Evolutionary conservation across 306 rosid species (phyloP), one percentile per base, ranked within the genome.

Genomic region (Begonia peltatifolia): DNA sequence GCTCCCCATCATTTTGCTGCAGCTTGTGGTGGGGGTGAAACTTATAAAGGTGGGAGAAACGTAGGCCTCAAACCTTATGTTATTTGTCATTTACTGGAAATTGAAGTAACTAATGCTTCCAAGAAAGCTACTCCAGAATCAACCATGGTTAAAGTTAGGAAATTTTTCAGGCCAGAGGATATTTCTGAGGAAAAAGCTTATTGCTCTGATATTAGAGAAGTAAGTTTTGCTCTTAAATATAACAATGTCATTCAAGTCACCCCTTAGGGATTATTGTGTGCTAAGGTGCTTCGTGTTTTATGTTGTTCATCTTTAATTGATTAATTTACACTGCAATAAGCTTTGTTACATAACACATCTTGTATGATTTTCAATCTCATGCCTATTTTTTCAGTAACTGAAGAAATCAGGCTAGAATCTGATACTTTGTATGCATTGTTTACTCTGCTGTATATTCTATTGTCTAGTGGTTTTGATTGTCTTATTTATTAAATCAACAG

Each of bases 151-250:
- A 83, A 78, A 78, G 74, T 90, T 55, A 75, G 94, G 69, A 80
- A 87, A 76, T 81, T 79, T 67, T 90, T 72, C 66, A 79, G 95
- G 59, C 99, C 99, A 14, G 99, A 90, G 63, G 99, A 90, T 61
- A 71, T 86, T 56, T 83, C 88, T 42, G 58, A 53, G 58, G 84
- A 80, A 71, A 86, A 83, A 74, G 80, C 81, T 44, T 74, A 78
- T 58, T 17, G 53, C 58, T 78, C 75, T 10, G 79, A 77, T 71
- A n/a, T 77, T 64, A 58, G 76, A n/a, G 77, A 73, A 71, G 78
- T 73, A 73, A 59, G 62, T 51, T 16, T 47, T 5, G 11, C 51
- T 43, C 38, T 9, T 42, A 20, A 42, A 42, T 30, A 30, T 30
- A 14, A 13, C 15, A 52, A 18, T 5, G 25, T 18, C 44, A 18